Evolutionary conservation across 345 rosid genomes (phyloP), one percentile per base, ranked within the genome.

Genomic region (Salix dunnii): DNA sequence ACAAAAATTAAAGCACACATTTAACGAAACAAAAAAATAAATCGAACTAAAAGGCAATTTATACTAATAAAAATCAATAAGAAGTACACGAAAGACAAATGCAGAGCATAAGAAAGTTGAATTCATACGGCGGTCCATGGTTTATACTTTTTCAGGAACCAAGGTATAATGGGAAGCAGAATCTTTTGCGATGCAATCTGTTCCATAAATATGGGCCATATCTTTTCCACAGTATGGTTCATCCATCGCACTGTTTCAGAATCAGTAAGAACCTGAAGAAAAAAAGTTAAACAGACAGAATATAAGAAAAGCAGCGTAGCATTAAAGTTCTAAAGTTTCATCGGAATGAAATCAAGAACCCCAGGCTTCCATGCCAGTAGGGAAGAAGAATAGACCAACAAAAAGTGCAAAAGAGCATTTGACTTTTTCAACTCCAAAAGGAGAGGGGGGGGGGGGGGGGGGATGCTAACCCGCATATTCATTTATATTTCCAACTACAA

Each of bases 191-290:
- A 93, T 38, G 89, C 87, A 74, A 96, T 92, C 74, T 88, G 91
- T 80, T 96, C 98, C 94, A 96, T 84, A 78, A 97, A 93, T 42
- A 96, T 78, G 4, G 98, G 98, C 99, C 99, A 96, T 68, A 93
- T 86, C 87, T 90, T 91, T 84, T 92, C 96, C 9, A 90, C 79
- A 6, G 95, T 91, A 77, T 96, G 85, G 80, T 96, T 96, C 86
- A 96, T 74, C 99, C 99, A 96, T 67, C 98, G 80, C 1, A 92
- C 95, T 0, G 97, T 86, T 84, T 96, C 98, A 23, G 97, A 93
- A 83, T 96, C 98, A 35, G 89, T 78, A 13, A 96, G 86, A 35
- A 91, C 92, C 99, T 95, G 75, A 62, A 62, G 67, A 51, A 25
- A 74, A 79, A 70, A 75, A 55, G 71, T 5, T 33, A 74, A 61